Evolutionary conservation across 805 yeast genomes (phyloP).

Genomic region (Peterozyma xylosa): DNA sequence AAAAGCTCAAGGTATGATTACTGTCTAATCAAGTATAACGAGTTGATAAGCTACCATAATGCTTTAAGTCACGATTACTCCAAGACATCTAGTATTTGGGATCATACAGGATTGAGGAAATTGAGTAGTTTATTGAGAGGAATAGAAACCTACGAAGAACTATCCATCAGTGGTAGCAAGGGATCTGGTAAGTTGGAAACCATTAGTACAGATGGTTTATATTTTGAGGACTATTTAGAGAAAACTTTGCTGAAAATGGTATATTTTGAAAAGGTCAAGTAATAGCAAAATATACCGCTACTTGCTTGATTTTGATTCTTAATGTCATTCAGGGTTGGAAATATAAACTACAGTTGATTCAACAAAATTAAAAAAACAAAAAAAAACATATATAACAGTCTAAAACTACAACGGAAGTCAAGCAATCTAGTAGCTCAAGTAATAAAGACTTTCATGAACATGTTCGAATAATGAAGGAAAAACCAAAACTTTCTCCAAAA

Average conservation of each 20-base stretch:
- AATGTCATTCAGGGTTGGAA: no score
- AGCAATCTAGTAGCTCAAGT: constrained; percentile 14
- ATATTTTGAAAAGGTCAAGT: background rate
- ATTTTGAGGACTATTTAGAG: constrained; percentile 8
- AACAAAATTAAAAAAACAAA: background rate
- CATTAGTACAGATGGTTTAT: background rate
- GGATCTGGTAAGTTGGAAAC: background rate
- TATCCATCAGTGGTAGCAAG: background rate
- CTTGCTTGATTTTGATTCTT: no score
- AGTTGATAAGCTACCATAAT: constrained; percentile 18
- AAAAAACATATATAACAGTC: background rate
- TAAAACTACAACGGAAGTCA: background rate
- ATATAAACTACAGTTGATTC: no score
- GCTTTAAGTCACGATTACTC: constrained; percentile 37
- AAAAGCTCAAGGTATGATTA: constrained; percentile 23
- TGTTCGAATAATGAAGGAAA: constrained; percentile 25
- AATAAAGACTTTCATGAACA: constrained; percentile 16
- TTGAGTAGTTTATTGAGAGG: constrained; percentile 37
- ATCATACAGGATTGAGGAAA: constrained; percentile 32
- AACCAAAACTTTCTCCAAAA: constrained; percentile 23
- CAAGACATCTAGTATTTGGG: constrained; percentile 36
- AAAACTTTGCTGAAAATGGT: constrained; percentile 2
- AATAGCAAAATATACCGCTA: no score
- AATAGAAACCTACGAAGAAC: constrained; percentile 1
- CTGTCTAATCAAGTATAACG: constrained; percentile 27